A percentile compares a stretch with the other conserved stretches of the same genome.
Evolutionary conservation across 2,329 filamentous ascomycete species (phyloP).

Genomic region (Colletotrichum spaethianum): DNA sequence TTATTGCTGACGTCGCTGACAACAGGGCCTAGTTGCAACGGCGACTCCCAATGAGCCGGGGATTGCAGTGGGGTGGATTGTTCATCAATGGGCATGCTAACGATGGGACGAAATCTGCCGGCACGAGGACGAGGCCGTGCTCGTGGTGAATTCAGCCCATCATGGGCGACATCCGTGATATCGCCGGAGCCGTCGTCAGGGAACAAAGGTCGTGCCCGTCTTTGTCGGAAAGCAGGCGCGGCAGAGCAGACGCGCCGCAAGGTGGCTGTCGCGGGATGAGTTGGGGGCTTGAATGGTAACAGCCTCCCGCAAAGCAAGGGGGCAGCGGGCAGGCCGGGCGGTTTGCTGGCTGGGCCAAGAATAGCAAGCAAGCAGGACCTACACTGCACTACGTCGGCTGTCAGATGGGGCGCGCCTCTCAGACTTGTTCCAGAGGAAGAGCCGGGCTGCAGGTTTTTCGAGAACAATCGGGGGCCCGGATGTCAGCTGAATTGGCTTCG

Average conservation of each 20-base stretch:
- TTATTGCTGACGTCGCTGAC: not conserved
- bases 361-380: not conserved
- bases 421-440: slow-evolving; percentile 4
- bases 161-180: slow-evolving; percentile 5
- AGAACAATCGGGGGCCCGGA: slow-evolving; percentile 8
- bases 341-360: slow-evolving; percentile 22
- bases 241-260: slow-evolving; percentile 20
- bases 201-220: slow-evolving; percentile 27
- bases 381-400: not conserved
- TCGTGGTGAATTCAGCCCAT: not conserved
- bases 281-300: slow-evolving; percentile 9
- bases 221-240: slow-evolving; percentile 19
- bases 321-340: not conserved
- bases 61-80: not conserved
- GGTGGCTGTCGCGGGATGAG: slow-evolving; percentile 11
- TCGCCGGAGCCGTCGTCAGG: slow-evolving; percentile 28
- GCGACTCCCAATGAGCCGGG: slow-evolving; percentile 18
- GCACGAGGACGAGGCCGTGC: slow-evolving; percentile 9
- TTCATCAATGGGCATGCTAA: not conserved
- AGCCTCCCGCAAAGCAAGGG: slow-evolving; percentile 18
- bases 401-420: slow-evolving; percentile 6
- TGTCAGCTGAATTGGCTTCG: not conserved
- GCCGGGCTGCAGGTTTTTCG: slow-evolving; percentile 7
- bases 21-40: slow-evolving; percentile 13
- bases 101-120: slow-evolving; percentile 12